Evolutionary conservation across 2,329 filamentous ascomycete genomes (phyloP).

Genomic region (Cordyceps fumosorosea): DNA sequence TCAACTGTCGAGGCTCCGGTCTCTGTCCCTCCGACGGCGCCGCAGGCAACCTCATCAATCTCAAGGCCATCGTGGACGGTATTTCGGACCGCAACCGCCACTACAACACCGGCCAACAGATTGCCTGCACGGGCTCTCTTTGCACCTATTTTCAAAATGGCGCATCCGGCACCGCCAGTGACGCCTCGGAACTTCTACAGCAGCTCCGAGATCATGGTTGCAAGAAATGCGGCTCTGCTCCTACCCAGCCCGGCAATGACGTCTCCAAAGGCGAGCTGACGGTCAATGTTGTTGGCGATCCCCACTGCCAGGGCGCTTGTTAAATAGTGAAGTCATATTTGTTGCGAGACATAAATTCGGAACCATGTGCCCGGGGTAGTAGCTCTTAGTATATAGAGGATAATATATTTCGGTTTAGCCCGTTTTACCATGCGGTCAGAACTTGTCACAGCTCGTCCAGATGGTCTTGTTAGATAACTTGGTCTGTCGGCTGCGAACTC

Average conservation of each 20-base stretch:
- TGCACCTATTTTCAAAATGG: conserved; percentile 13
- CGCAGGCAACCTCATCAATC: neutral
- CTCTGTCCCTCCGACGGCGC: conserved; percentile 13
- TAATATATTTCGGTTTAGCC: neutral
- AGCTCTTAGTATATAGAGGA: neutral
- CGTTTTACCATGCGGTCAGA: no score
- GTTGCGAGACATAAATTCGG: neutral
- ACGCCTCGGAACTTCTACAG: neutral
- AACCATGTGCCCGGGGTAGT: no score
- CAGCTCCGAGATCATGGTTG: conserved; percentile 14
- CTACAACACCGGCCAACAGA: conserved; percentile 14
- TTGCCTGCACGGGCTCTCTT: conserved; percentile 13
- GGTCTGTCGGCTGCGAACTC: neutral
- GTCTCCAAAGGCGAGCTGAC: conserved; percentile 13
- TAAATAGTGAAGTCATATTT: neutral
- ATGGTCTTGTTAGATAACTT: neutral
- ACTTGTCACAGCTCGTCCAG: no score
- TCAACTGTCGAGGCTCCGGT: conserved; percentile 17
- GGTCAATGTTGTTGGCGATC: conserved; percentile 4
- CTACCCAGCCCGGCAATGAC: conserved; percentile 11
- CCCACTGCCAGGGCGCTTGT: conserved; percentile 12
- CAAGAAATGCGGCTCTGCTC: conserved; percentile 14
- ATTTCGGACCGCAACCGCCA: conserved; percentile 12
- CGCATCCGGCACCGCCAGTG: conserved; percentile 4
- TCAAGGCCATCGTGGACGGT: conserved; percentile 15